Base-by-base conservation (phyloP, 768 basidiomycete species). In the Hygrophorus russula region DNA sequence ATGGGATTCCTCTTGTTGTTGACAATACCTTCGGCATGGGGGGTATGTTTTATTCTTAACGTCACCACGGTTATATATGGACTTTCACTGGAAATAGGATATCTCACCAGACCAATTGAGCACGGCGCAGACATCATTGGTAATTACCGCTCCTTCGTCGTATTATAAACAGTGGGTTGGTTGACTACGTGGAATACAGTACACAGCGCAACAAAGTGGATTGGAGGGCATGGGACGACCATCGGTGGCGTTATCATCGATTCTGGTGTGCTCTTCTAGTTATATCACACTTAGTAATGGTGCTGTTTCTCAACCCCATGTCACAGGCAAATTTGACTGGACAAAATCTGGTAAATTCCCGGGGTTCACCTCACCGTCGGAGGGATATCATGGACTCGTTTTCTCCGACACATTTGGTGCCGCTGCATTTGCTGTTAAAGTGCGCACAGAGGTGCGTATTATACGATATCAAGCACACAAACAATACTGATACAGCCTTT, bases 181-280 rank as follows among this genome's bases (percentile, higher is more conserved):
- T 7, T 1, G 19, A 14, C 46, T 5, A 5, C 17, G 17, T 18
- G 31, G 8, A 45, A 3, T 44, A 53, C 36, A 69, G 79, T 86
- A 13, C 79, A 87, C 56, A 82, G 78, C 39, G 82, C 82, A 0
- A 87, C 86, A 1, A 88, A 90, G 53, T 90, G 86, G 87, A 86
- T 88, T 28, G 79, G 81, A 10, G 80, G 82, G 0, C 83, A 86
- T 47, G 85, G 87, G 24, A 87, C 79, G 0, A 82, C 81, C 17
- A 83, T 90, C 37, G 84, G 70, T 3, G 87, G 86, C 33, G 74
- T 86, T 20, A 64, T 90, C 46, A 59, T 89, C 37, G 84, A 87
- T 56, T 70, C 73, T 7, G 84, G 83, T 73, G 35, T 14, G 42
- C 53, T 42, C 30, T 17, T 32, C 5, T 24, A 1, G 18, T 20